Percentiles rank a stretch among this genome's conserved stretches.
Conservation (phyloP, 1,284 basidiomycete genomes). For the Sporisorium scitamineum region DNA sequence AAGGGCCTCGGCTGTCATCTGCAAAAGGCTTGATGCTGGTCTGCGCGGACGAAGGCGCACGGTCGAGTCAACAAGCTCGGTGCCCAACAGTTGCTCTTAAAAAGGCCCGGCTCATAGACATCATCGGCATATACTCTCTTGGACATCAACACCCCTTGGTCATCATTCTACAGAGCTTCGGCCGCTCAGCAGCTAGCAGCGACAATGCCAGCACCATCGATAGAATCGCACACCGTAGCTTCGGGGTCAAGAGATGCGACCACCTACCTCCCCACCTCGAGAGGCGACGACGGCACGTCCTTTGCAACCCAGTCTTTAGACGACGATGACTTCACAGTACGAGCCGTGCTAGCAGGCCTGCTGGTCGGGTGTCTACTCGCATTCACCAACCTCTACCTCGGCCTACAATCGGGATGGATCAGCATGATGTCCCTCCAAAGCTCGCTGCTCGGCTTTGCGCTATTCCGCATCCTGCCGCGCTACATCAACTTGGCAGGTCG, state of each 20-base stretch:
- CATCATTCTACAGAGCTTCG: neutral
- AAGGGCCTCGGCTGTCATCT: neutral
- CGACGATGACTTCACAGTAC: slow-evolving; percentile 49
- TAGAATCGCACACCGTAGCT: neutral
- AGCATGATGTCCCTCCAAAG: slow-evolving; percentile 94
- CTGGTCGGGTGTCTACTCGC: slow-evolving; percentile 80
- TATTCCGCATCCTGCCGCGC: slow-evolving; percentile 76
- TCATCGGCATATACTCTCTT: neutral
- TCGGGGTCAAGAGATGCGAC: slow-evolving; percentile 4
- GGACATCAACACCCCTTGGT: neutral
- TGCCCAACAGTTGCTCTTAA: neutral
- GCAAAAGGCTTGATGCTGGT: neutral
- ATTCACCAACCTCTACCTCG: slow-evolving; percentile 82
- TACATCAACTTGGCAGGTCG: slow-evolving; percentile 35
- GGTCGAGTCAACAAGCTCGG: neutral
- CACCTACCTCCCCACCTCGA: neutral
- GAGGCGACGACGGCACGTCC: neutral
- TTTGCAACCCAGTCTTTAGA: neutral
- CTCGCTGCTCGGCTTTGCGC: slow-evolving; percentile 87
- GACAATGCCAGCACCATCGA: slow-evolving; percentile 16
- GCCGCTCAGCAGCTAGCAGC: too few species aligned
- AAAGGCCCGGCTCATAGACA: neutral
- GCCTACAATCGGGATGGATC: slow-evolving; percentile 82
- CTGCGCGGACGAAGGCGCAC: neutral
- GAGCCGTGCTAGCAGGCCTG: slow-evolving; percentile 75